phyloP scores from a whole-genome alignment of 306 rosid genomes.

The Lathyrus oleraceus region DNA sequence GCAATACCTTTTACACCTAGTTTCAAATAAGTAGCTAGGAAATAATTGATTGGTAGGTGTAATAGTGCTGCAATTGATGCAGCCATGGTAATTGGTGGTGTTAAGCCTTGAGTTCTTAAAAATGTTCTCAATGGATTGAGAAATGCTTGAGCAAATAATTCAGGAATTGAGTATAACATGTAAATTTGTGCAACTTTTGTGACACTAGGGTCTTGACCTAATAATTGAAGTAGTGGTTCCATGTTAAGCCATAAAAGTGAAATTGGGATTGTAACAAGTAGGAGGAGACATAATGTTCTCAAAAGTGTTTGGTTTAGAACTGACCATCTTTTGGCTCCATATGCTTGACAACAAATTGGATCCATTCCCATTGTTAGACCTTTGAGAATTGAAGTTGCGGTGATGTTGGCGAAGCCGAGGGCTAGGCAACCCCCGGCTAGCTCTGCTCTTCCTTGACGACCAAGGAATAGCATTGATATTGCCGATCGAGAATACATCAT shows the following conservation, averaged over 20 bases:
- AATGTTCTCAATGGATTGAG: constrained; percentile 65
- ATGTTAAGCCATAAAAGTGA: constrained; percentile 69
- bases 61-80: constrained; percentile 62
- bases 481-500: constrained; percentile 70
- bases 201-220: constrained; percentile 85
- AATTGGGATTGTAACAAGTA: constrained; percentile 71
- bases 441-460: constrained; percentile 75
- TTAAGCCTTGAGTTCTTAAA: constrained; percentile 76
- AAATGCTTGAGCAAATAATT: constrained; percentile 74
- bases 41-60: constrained; percentile 73
- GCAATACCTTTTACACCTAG: constrained; percentile 83
- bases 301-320: constrained; percentile 69
- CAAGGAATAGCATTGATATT: constrained; percentile 79
- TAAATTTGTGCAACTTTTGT: constrained; percentile 70
- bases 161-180: constrained; percentile 77
- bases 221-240: constrained; percentile 58
- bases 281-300: constrained; percentile 68
- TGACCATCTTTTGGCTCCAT: constrained; percentile 72
- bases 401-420: constrained; percentile 78
- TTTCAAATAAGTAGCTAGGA: constrained; percentile 52
- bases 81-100: constrained; percentile 64
- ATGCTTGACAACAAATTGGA: constrained; percentile 95
- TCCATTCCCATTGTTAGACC: constrained; percentile 91
- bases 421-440: constrained; percentile 90
- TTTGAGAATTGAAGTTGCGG: constrained; percentile 69